A percentile compares a stretch with the other conserved stretches of the same genome.
Conservation (phyloP, 495 filamentous ascomycete species). For the Cetradonia linearis region DNA sequence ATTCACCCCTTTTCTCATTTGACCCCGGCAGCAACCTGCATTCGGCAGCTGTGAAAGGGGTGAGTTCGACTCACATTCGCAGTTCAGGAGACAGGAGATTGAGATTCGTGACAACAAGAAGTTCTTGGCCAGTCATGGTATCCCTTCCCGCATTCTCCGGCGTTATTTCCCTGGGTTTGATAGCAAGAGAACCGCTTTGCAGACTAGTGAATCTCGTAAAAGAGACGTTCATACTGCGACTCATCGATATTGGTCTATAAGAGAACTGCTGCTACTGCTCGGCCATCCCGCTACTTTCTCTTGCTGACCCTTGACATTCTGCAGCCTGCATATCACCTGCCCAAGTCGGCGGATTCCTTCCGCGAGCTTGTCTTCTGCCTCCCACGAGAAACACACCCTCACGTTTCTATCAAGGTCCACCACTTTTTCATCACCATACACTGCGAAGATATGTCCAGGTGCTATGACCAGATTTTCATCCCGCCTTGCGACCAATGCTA, state of each 20-base stretch:
- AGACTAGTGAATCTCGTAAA: no score
- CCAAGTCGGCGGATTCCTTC: slow-evolving; percentile 59
- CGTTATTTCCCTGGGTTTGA: no score
- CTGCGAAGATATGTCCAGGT: slow-evolving; percentile 56
- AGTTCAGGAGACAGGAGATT: neutral
- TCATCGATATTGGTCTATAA: slow-evolving; percentile 8
- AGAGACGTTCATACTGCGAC: neutral
- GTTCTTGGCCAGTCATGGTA: neutral
- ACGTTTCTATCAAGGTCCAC: slow-evolving; percentile 44
- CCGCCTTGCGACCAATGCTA: slow-evolving; percentile 43
- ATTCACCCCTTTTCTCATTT: neutral
- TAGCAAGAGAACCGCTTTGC: no score
- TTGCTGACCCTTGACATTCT: slow-evolving; percentile 9
- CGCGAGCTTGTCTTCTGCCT: slow-evolving; percentile 51
- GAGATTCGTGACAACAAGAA: neutral
- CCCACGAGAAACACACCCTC: slow-evolving; percentile 68
- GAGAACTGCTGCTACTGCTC: neutral
- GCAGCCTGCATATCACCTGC: slow-evolving; percentile 25
- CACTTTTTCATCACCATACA: slow-evolving; percentile 43
- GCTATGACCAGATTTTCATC: slow-evolving; percentile 55
- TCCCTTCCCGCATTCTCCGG: no score
- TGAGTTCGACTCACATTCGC: neutral
- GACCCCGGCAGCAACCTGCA: neutral
- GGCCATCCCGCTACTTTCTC: neutral
- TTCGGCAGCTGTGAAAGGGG: neutral